Percentiles rank a stretch among this genome's conserved stretches.
These are phyloP conservation scores for Mortierella sp. DNA, from an alignment of 371 early-diverging fungal genomes.

Conservation along the genomic window DNA sequence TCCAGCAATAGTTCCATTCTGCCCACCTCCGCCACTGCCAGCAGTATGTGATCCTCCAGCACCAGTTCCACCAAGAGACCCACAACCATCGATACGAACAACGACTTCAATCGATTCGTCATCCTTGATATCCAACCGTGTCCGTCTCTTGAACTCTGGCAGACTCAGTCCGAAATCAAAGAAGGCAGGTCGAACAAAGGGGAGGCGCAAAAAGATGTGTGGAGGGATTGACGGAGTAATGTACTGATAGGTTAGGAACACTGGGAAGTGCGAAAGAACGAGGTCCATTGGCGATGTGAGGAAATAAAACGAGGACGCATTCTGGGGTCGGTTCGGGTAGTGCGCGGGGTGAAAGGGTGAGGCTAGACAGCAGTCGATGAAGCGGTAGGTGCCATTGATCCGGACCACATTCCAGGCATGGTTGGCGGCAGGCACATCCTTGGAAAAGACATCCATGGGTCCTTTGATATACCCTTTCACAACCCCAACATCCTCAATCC, in stretches of 20 bases:
- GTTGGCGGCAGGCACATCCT: constrained; percentile 60
- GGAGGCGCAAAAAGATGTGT: constrained; percentile 42
- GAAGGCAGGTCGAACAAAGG: constrained; percentile 53
- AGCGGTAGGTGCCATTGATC: constrained; percentile 72
- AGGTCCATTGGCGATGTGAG: constrained; percentile 50
- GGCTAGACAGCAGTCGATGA: constrained; percentile 75
- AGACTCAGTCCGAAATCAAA: constrained; percentile 56
- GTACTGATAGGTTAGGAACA: constrained; percentile 52
- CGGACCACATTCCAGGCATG: constrained; percentile 78
- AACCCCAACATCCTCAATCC: constrained; percentile 66
- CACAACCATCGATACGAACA: constrained; percentile 47
- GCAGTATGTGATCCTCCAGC: constrained; percentile 1
- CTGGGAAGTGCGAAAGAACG: constrained; percentile 50
- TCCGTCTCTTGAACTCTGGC: constrained; percentile 47
- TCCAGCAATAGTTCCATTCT: neutral
- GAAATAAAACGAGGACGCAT: constrained; percentile 55
- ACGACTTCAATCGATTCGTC: constrained; percentile 52
- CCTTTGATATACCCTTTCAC: constrained; percentile 72
- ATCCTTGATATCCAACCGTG: constrained; percentile 47
- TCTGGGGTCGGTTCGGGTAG: constrained; percentile 44
- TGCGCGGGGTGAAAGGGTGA: constrained; percentile 59
- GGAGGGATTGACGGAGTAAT: constrained; percentile 49
- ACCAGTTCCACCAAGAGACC: neutral
- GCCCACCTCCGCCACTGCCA: neutral
- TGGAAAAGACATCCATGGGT: constrained; percentile 49